phyloP scores from a whole-genome alignment of 108 stramenopile species.

The Conticribra guillardii region DNA sequence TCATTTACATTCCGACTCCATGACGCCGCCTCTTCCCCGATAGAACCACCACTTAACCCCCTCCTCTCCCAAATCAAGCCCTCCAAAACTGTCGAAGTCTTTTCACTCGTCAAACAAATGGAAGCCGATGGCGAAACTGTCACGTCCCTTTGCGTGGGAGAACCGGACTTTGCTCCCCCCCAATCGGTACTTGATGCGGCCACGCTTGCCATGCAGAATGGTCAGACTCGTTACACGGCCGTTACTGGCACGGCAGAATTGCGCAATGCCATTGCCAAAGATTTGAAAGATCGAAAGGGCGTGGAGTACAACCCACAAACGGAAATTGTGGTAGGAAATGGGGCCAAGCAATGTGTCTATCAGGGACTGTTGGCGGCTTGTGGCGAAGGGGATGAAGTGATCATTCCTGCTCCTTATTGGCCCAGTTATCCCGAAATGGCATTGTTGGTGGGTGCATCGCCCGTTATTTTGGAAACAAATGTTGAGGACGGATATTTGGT shows the following conservation, averaged over 20 bases:
- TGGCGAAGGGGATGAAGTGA: constrained; percentile 89
- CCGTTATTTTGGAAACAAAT: constrained; percentile 86
- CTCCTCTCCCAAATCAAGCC: constrained; percentile 71
- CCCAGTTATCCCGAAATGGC: constrained; percentile 98
- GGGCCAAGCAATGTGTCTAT: constrained; percentile 95
- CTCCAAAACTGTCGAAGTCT: constrained; percentile 86
- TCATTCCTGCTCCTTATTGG: constrained; percentile 97
- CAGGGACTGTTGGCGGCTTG: constrained; percentile 89
- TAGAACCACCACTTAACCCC: constrained; percentile 59
- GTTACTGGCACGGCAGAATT: constrained; percentile 89
- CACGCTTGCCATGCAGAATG: constrained; percentile 58
- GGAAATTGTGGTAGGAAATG: constrained; percentile 95
- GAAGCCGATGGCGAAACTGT: constrained; percentile 79
- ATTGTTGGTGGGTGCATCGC: constrained; percentile 78
- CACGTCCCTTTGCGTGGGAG: constrained; percentile 96
- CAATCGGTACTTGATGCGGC: constrained; percentile 86
- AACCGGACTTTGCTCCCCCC: constrained; percentile 96
- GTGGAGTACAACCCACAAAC: constrained; percentile 75
- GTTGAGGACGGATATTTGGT: constrained; percentile 86
- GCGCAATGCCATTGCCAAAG: constrained; percentile 86
- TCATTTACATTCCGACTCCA: constrained; percentile 3
- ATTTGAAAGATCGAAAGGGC: constrained; percentile 85
- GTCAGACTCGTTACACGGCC: constrained; percentile 93
- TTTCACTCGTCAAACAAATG: constrained; percentile 84
- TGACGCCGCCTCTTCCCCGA: constrained; percentile 8